These are phyloP conservation scores for Chlorella vulgaris DNA, from an alignment of 139 green algal genomes.

Conservation along the genomic window DNA sequence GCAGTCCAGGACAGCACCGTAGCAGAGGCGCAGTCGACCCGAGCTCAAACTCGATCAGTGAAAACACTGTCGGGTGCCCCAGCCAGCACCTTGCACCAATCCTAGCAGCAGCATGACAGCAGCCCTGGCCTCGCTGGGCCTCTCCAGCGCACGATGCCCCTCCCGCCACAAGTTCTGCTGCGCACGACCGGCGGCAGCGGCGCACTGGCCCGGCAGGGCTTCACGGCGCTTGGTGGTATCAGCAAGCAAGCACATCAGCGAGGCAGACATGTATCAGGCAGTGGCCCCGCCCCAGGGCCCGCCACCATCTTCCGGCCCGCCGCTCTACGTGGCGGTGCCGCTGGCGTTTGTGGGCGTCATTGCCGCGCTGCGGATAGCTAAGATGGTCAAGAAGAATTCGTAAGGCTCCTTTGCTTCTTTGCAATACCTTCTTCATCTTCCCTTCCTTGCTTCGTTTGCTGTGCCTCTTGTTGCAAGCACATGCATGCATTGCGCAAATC, in stretches of 20 bases:
- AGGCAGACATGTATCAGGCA: constrained; percentile 38
- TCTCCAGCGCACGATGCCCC: background rate
- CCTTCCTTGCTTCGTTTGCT: too few relatives aligned
- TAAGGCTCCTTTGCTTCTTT: too few relatives aligned
- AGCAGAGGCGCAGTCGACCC: too few relatives aligned
- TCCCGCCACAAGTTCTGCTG: background rate
- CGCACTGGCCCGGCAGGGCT: background rate
- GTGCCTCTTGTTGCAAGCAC: too few relatives aligned
- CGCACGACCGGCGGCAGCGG: background rate
- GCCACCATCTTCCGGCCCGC: background rate
- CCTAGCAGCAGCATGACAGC: too few relatives aligned
- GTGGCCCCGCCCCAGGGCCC: background rate
- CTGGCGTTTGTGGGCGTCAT: constrained; percentile 15
- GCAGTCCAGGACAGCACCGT: too few relatives aligned
- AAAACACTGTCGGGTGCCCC: too few relatives aligned
- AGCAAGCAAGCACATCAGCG: constrained; percentile 1
- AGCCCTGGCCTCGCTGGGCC: background rate
- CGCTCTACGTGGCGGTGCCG: constrained; percentile 15
- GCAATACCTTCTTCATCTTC: too few relatives aligned
- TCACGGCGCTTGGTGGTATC: background rate
- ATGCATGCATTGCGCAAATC: constrained; percentile 3
- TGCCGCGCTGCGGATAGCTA: background rate
- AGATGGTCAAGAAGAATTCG: background rate
- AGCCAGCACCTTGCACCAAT: too few relatives aligned
- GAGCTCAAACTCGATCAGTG: background rate